Evolutionary conservation across 2,329 filamentous ascomycete genomes (phyloP), one percentile per base, ranked within the genome.

Genomic region (Elsinoe necatrix): DNA sequence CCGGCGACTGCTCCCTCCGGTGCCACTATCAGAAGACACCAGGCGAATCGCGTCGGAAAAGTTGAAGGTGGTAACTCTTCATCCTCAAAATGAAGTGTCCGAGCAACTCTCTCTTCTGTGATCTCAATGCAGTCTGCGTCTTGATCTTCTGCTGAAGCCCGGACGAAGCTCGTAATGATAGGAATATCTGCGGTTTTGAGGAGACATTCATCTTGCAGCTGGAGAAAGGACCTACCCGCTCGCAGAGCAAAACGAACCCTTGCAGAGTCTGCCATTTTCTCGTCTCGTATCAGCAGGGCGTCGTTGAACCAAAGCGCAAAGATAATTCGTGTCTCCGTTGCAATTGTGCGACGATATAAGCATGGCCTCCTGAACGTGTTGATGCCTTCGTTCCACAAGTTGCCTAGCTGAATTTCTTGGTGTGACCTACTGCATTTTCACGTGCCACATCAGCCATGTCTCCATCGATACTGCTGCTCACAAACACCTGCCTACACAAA

Each of bases 31-130:
- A 45, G 41, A 11, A 45, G 41, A n/a, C 41, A 45, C 41, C 41
- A 45, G n/a, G 41, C 41, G 23, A 45, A 45, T 27, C 41, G 41
- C 18, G 11, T 5, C 2, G 41, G 41, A 8, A 25, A 5, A 2
- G 14, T 11, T 25, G 41, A 45, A 9, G 21, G 20, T 12, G 4
- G 20, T 25, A 45, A 25, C 3, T 45, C 41, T 45, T 45, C 41
- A 20, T 45, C 41, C 41, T 45, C 41, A 45, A 45, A 45, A n/a
- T 45, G 21, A 7, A 45, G 20, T 45, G 41, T 45, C 20, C 41
- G 41, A 21, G 41, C 41, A 25, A 45, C n/a, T 25, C 41, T 23
- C 9, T 45, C 41, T 45, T 45, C 41, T 12, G 41, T 45, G 20
- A 45, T 9, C 11, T 45, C 41, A 9, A 45, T 25, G 21, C 21